These are phyloP conservation scores for Coemansia sp. DNA, from an alignment of 192 early-diverging fungal genomes.

Conservation along the genomic window DNA sequence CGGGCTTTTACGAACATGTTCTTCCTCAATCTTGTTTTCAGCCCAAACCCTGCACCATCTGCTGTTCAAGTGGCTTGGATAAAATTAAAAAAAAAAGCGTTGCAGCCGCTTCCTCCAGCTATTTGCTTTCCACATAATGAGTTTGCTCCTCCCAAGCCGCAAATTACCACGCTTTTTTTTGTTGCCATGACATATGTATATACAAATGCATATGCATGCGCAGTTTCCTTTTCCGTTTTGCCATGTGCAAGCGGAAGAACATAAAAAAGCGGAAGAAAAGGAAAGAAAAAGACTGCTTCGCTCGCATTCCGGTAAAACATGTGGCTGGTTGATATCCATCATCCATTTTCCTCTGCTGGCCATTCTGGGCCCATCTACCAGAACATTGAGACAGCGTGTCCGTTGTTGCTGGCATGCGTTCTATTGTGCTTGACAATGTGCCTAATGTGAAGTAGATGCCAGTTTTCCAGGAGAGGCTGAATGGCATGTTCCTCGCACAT, in stretches of 20 bases:
- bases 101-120: background rate
- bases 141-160: background rate
- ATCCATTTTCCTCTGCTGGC: background rate
- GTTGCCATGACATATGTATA: too few relatives aligned
- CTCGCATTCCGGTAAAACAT: background rate
- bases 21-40: too few relatives aligned
- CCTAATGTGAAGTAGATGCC: background rate
- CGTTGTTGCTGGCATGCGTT: too few relatives aligned
- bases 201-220: background rate
- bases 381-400: too few relatives aligned
- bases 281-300: background rate
- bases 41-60: background rate
- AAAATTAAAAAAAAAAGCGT: too few relatives aligned
- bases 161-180: background rate
- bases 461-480: background rate
- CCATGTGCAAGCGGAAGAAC: background rate
- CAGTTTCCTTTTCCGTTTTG: background rate
- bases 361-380: too few relatives aligned
- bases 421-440: background rate
- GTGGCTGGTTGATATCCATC: background rate
- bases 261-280: background rate
- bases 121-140: background rate
- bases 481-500: background rate
- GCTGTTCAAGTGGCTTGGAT: background rate
- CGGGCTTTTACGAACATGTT: background rate